A percentile compares a stretch with the other conserved stretches of the same genome.
Conservation (phyloP, 1,139 yeast species). For the Saccharomyces hybrid region DNA sequence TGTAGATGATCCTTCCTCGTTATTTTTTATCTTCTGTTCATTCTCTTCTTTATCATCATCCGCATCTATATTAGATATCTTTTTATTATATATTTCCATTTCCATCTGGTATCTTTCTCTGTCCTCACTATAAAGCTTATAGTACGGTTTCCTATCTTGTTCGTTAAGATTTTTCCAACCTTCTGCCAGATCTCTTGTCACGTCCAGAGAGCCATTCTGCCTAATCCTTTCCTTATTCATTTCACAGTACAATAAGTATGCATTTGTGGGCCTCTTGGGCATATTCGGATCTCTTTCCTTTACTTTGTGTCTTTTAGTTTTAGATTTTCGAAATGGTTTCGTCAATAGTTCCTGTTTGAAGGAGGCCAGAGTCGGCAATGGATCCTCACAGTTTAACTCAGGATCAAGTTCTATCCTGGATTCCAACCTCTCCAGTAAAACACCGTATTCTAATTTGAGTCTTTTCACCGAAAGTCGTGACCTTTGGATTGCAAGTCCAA, state of each 20-base stretch:
- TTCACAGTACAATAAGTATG: slow-evolving; percentile 81
- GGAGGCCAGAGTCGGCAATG: slow-evolving; percentile 27
- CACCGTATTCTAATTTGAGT: slow-evolving; percentile 71
- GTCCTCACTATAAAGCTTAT: slow-evolving; percentile 72
- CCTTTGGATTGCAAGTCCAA: slow-evolving; percentile 70
- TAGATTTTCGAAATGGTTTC: slow-evolving; percentile 25
- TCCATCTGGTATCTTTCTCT: slow-evolving; percentile 67
- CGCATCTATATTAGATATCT: slow-evolving; percentile 7
- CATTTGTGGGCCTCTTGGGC: slow-evolving; percentile 87
- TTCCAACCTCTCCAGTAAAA: slow-evolving; percentile 74
- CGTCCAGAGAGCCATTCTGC: slow-evolving; percentile 50
- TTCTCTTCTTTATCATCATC: slow-evolving; percentile 9
- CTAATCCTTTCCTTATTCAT: slow-evolving; percentile 69
- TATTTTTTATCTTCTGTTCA: not conserved
- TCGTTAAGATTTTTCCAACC: slow-evolving; percentile 75
- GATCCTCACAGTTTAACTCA: slow-evolving; percentile 24
- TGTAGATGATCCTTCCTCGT: not conserved
- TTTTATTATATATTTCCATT: slow-evolving; percentile 52
- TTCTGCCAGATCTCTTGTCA: slow-evolving; percentile 73
- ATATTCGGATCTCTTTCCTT: slow-evolving; percentile 63
- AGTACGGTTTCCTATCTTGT: slow-evolving; percentile 66
- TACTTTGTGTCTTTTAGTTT: slow-evolving; percentile 29
- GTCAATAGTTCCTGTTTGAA: slow-evolving; percentile 24
- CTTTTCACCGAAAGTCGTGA: slow-evolving; percentile 73
- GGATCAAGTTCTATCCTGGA: slow-evolving; percentile 37